Conservation (phyloP, 352 stramenopile species). For the Phytophthora tentaculata region DNA sequence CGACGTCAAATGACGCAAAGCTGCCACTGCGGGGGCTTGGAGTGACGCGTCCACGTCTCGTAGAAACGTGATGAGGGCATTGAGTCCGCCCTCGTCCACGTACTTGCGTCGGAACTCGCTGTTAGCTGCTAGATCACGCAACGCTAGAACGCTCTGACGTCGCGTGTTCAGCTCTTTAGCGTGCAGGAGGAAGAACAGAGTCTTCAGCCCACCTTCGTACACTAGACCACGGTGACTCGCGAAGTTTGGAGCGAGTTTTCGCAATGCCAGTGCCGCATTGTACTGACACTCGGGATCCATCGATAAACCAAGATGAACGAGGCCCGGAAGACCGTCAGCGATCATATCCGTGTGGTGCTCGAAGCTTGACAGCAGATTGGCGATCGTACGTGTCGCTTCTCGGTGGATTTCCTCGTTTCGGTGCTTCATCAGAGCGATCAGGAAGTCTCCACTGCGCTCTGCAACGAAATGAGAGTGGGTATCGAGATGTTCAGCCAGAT, state of each 20-base stretch:
- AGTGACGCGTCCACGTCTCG: constrained; percentile 89
- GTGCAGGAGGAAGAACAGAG: constrained; percentile 92
- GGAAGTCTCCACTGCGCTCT: constrained; percentile 68
- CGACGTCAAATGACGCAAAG: constrained; percentile 91
- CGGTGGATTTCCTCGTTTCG: constrained; percentile 92
- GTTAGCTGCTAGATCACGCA: constrained; percentile 92
- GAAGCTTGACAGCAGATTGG: constrained; percentile 95
- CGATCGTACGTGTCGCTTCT: constrained; percentile 92
- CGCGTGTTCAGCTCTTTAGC: constrained; percentile 93
- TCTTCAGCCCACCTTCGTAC: constrained; percentile 90
- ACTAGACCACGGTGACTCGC: constrained; percentile 89
- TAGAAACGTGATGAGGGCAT: constrained; percentile 89
- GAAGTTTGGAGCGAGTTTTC: constrained; percentile 94
- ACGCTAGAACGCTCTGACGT: constrained; percentile 86
- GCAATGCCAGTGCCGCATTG: constrained; percentile 93
- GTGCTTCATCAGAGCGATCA: constrained; percentile 87
- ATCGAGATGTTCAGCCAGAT: constrained; percentile 94
- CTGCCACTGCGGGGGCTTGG: constrained; percentile 89
- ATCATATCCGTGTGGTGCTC: constrained; percentile 93
- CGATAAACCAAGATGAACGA: constrained; percentile 92
- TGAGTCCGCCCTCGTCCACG: constrained; percentile 87
- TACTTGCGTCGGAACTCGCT: constrained; percentile 88
- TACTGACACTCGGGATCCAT: constrained; percentile 95
- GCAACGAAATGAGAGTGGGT: constrained; percentile 92
- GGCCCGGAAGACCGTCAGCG: constrained; percentile 84